Conservation (phyloP, 805 yeast genomes). For the Myxozyma neglecta region DNA sequence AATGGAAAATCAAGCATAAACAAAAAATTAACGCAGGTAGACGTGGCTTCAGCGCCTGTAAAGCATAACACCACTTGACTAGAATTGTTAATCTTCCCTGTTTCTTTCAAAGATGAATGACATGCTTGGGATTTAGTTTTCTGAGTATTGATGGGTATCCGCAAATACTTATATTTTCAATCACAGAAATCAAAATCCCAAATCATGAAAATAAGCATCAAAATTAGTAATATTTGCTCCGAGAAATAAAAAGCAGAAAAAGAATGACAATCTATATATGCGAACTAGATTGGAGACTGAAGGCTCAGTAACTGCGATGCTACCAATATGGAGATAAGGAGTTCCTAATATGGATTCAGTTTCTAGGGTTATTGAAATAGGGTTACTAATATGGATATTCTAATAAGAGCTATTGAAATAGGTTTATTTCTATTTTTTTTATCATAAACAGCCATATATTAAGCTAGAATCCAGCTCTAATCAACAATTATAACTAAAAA, state of each 20-base stretch:
- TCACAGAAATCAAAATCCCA: conserved; percentile 52
- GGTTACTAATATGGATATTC: no score
- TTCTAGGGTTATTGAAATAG: no score
- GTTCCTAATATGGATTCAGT: no score
- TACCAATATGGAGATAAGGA: no score
- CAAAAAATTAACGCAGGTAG: conserved; percentile 43
- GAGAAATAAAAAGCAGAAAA: conserved; percentile 48
- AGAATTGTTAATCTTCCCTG: conserved; percentile 43
- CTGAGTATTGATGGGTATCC: conserved; percentile 48
- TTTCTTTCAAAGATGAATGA: conserved; percentile 46
- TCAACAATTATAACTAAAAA: no score
- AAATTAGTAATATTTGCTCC: conserved; percentile 48
- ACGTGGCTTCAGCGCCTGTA: conserved; percentile 65
- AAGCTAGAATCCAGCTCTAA: no score
- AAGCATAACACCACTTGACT: conserved; percentile 55
- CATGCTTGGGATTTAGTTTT: conserved; percentile 54
- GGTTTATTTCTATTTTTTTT: no score
- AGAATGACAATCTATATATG: conserved; percentile 53
- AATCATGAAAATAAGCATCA: conserved; percentile 56
- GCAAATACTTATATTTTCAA: conserved; percentile 51
- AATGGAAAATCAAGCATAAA: neutral
- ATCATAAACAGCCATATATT: no score
- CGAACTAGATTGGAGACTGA: conserved; percentile 45
- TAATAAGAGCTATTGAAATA: no score
- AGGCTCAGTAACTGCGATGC: conserved; percentile 56